Conservation (phyloP, 345 rosid genomes). For the Salix arbutifolia region DNA sequence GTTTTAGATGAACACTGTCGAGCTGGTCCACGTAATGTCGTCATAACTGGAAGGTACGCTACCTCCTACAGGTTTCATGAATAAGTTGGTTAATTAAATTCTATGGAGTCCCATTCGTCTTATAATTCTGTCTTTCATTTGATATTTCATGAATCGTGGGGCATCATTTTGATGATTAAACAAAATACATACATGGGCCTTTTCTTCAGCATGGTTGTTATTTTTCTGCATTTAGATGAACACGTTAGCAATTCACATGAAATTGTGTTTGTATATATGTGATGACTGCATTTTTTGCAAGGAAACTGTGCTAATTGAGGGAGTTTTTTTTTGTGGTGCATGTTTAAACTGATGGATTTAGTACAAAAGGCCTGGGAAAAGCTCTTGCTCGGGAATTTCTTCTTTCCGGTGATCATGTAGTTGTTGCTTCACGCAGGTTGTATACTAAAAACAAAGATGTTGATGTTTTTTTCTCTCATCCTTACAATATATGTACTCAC, state of each 20-base stretch:
- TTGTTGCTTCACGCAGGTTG: conserved; percentile 90
- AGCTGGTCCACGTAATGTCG: conserved; percentile 92
- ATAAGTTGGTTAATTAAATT: background rate
- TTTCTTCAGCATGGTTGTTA: background rate
- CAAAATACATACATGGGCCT: background rate
- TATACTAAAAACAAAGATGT: background rate
- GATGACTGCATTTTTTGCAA: background rate
- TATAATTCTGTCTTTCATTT: background rate
- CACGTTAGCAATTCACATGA: background rate
- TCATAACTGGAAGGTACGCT: conserved; percentile 84
- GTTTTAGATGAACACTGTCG: conserved; percentile 90
- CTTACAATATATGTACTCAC: conserved; percentile 6
- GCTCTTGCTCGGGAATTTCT: conserved; percentile 98
- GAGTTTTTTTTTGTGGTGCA: background rate
- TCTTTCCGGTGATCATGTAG: conserved; percentile 84
- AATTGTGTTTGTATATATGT: background rate
- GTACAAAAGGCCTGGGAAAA: conserved; percentile 90
- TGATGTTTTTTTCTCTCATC: background rate
- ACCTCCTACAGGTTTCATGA: background rate
- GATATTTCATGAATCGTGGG: background rate
- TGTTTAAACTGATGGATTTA: conserved; percentile 32
- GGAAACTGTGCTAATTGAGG: too few species aligned
- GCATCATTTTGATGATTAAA: conserved; percentile 1
- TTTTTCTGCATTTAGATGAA: background rate
- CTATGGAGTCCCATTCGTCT: background rate